phyloP scores from a whole-genome alignment of 768 basidiomycete species.

The Tricholoma terreum region DNA sequence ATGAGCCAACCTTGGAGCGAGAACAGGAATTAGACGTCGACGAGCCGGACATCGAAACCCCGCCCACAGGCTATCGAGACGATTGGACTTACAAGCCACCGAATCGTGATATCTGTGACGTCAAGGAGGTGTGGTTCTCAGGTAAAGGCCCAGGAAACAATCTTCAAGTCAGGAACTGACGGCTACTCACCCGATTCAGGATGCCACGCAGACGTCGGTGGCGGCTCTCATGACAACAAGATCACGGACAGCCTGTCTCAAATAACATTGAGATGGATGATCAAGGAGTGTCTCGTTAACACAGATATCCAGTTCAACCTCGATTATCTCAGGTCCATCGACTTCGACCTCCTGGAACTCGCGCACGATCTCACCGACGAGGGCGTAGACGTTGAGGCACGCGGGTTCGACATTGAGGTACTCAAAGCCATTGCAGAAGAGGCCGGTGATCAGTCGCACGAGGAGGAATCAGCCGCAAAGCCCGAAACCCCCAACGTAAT shows the following conservation, averaged over 20 bases:
- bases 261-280: constrained; percentile 30
- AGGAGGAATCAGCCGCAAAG: background rate
- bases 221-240: constrained; percentile 21
- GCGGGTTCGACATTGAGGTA: constrained; percentile 4
- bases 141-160: constrained; percentile 6
- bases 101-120: constrained; percentile 17
- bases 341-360: constrained; percentile 16
- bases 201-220: constrained; percentile 22
- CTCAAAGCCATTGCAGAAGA: constrained; percentile 4
- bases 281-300: constrained; percentile 22
- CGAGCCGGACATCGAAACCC: constrained; percentile 10
- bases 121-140: constrained; percentile 25
- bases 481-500: background rate
- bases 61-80: constrained; percentile 7
- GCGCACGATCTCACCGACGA: constrained; percentile 3
- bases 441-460: background rate
- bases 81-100: constrained; percentile 18
- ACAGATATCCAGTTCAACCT: constrained; percentile 21
- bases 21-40: constrained; percentile 25
- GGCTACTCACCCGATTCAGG: constrained; percentile 8
- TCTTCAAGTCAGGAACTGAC: background rate
- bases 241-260: constrained; percentile 19
- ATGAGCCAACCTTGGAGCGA: constrained; percentile 15
- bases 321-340: constrained; percentile 15
- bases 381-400: constrained; percentile 3